Evolutionary conservation across 2,329 filamentous ascomycete species (phyloP).

Genomic region (Diaporthe ilicicola): DNA sequence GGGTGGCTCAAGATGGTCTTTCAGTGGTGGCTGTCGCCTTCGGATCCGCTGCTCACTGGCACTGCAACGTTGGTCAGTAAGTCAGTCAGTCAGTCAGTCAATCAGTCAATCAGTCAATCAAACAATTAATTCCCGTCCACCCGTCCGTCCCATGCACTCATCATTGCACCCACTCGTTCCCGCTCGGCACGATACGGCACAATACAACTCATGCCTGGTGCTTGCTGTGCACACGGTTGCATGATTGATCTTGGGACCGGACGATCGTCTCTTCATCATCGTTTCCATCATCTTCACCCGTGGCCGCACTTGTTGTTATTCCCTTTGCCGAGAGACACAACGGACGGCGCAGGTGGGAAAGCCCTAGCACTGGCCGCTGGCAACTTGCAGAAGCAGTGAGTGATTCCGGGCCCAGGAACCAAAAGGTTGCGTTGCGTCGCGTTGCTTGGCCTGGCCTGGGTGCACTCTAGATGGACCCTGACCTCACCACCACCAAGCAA

Average conservation of each 20-base stretch:
- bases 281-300: background rate
- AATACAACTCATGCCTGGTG: background rate
- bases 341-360: background rate
- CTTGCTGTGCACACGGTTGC: background rate
- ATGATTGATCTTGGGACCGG: slow-evolving; percentile 9
- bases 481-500: background rate
- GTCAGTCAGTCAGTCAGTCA: background rate
- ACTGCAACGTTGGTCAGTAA: background rate
- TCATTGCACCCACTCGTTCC: background rate
- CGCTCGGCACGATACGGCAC: background rate
- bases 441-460: background rate
- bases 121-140: background rate
- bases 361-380: background rate
- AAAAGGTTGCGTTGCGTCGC: background rate
- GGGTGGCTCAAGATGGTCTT: background rate
- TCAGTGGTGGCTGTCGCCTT: background rate
- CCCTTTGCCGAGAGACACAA: slow-evolving; percentile 9
- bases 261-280: slow-evolving; percentile 12
- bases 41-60: background rate
- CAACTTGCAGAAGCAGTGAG: background rate
- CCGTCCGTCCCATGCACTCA: background rate
- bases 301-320: background rate
- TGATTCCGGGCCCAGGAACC: background rate
- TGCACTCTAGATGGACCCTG: background rate
- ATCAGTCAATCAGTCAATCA: background rate